These are phyloP conservation scores for Gleditsia sinensis DNA, from an alignment of 306 rosid genomes.

Conservation along the genomic window DNA sequence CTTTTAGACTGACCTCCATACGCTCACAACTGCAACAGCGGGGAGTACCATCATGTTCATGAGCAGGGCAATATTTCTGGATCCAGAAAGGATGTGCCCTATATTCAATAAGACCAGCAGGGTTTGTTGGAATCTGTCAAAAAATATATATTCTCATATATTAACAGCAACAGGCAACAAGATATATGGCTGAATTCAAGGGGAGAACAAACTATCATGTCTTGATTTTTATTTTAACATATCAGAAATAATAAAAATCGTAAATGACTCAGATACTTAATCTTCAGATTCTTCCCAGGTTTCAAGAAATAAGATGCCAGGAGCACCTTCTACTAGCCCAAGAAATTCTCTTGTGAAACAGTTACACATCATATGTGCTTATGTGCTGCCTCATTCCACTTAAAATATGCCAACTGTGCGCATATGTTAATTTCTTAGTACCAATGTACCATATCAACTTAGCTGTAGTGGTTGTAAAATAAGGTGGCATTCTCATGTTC, in stretches of 20 bases:
- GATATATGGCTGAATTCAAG: slow-evolving; percentile 31
- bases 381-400: too few relatives aligned
- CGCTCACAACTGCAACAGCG: slow-evolving; percentile 99
- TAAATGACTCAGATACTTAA: not conserved
- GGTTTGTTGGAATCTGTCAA: slow-evolving; percentile 99
- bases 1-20: slow-evolving; percentile 81
- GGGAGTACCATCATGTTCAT: slow-evolving; percentile 89
- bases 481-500: too few relatives aligned
- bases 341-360: not conserved
- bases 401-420: not conserved
- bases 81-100: slow-evolving; percentile 99
- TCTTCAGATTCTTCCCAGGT: too few relatives aligned
- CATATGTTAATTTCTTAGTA: not conserved
- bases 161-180: slow-evolving; percentile 55
- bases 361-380: not conserved
- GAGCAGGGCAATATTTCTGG: slow-evolving; percentile 96
- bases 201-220: slow-evolving; percentile 19
- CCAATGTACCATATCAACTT: not conserved
- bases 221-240: not conserved
- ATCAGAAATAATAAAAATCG: not conserved
- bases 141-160: slow-evolving; percentile 60
- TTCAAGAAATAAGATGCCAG: not conserved
- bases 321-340: not conserved
- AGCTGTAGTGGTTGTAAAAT: too few relatives aligned
- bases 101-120: slow-evolving; percentile 99